Evolutionary conservation across 2,329 filamentous ascomycete species (phyloP).

Genomic region (Zymoseptoria pseudotritici): DNA sequence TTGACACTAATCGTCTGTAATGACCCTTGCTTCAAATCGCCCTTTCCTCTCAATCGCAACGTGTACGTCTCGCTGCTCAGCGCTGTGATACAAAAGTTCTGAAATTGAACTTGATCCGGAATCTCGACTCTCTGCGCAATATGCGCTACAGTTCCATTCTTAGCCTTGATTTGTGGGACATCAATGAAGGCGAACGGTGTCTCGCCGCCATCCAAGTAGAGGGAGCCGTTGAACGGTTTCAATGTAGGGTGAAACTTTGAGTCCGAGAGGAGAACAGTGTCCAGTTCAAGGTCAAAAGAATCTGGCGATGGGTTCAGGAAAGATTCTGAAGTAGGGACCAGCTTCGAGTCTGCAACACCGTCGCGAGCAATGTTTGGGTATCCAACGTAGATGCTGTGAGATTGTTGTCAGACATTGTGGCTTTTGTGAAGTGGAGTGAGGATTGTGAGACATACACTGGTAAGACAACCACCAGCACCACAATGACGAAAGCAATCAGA

Average conservation of each 20-base stretch:
- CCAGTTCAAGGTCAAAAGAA: slow-evolving; percentile 7
- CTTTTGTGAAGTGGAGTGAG: neutral
- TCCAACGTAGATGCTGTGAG: slow-evolving; percentile 47
- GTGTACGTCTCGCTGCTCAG: slow-evolving; percentile 44
- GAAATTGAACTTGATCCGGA: slow-evolving; percentile 39
- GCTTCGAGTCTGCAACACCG: slow-evolving; percentile 45
- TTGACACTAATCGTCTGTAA: slow-evolving; percentile 45
- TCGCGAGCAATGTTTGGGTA: slow-evolving; percentile 52
- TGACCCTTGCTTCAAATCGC: slow-evolving; percentile 43
- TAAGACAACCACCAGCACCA: slow-evolving; percentile 50
- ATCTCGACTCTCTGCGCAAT: slow-evolving; percentile 42
- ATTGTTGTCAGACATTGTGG: neutral
- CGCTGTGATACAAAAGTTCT: slow-evolving; percentile 42
- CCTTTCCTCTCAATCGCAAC: slow-evolving; percentile 46
- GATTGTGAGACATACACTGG: slow-evolving; percentile 36
- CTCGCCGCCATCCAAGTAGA: slow-evolving; percentile 39
- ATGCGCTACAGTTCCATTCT: slow-evolving; percentile 35
- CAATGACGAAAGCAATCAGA: slow-evolving; percentile 43
- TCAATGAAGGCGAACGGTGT: slow-evolving; percentile 38
- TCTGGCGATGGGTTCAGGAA: slow-evolving; percentile 45
- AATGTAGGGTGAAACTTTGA: slow-evolving; percentile 49
- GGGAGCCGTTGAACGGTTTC: slow-evolving; percentile 45
- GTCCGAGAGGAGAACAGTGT: neutral
- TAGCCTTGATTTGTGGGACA: slow-evolving; percentile 40
- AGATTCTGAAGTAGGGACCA: slow-evolving; percentile 45